Conservation (phyloP, 495 filamentous ascomycete species). For the Podospora pseudoanserina region DNA sequence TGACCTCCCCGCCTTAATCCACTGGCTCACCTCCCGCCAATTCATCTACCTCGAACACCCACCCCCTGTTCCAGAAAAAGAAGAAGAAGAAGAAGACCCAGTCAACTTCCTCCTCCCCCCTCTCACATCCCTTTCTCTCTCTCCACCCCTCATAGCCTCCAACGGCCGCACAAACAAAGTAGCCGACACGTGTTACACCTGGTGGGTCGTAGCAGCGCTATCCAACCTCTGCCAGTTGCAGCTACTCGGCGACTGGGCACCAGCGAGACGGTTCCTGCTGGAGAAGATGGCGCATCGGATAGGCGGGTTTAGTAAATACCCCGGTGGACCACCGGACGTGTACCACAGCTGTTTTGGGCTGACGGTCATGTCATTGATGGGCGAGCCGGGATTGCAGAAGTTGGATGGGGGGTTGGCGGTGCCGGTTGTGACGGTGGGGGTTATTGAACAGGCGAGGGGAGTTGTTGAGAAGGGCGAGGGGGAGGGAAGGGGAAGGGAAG, state of each 20-base stretch:
- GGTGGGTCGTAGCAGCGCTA: constrained; percentile 78
- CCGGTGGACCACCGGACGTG: constrained; percentile 80
- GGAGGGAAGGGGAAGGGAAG: constrained; percentile 40
- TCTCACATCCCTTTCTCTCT: constrained; percentile 35
- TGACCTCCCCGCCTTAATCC: constrained; percentile 32
- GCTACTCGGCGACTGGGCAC: constrained; percentile 53
- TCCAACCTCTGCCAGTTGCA: constrained; percentile 59
- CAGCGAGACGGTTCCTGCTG: constrained; percentile 72
- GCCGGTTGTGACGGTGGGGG: constrained; percentile 48
- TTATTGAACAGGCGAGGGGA: constrained; percentile 39
- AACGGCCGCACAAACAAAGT: constrained; percentile 87
- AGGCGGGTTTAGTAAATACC: constrained; percentile 84
- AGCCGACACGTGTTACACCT: constrained; percentile 91
- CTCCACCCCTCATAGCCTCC: constrained; percentile 54
- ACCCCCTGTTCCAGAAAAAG: constrained; percentile 20
- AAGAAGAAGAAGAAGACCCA: constrained; percentile 45
- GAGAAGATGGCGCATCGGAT: constrained; percentile 87
- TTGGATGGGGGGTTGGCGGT: constrained; percentile 71
- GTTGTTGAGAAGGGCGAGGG: constrained; percentile 26
- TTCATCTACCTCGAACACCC: constrained; percentile 48
- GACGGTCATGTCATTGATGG: constrained; percentile 66
- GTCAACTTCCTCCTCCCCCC: constrained; percentile 37
- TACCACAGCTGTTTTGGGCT: constrained; percentile 89
- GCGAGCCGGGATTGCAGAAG: constrained; percentile 53
- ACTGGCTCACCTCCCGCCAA: constrained; percentile 62